phyloP scores from a whole-genome alignment of 2,329 filamentous ascomycete species.

The Fusarium kyushuense region DNA sequence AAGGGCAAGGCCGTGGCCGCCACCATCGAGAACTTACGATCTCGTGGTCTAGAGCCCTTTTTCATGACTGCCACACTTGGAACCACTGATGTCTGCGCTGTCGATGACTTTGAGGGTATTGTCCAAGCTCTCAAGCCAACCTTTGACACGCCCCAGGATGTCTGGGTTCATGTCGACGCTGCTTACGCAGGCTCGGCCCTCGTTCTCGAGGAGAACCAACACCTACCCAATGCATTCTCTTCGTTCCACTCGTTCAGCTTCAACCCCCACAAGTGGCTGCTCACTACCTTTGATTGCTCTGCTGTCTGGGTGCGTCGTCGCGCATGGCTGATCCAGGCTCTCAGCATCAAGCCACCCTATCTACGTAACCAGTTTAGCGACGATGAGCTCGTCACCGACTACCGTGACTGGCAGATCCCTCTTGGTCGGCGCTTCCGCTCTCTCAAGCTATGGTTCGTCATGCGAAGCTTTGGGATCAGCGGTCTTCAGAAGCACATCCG shows the following conservation, averaged over 20 bases:
- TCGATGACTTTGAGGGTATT: conserved; percentile 83
- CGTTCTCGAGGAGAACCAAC: conserved; percentile 82
- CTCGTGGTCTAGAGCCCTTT: conserved; percentile 82
- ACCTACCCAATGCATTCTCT: conserved; percentile 70
- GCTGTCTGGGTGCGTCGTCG: conserved; percentile 84
- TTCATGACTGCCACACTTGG: conserved; percentile 87
- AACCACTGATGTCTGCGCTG: conserved; percentile 87
- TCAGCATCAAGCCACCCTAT: conserved; percentile 84
- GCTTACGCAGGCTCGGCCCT: conserved; percentile 92
- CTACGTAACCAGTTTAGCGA: conserved; percentile 85
- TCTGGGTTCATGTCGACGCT: conserved; percentile 96
- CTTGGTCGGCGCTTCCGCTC: conserved; percentile 88
- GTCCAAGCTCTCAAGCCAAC: conserved; percentile 58
- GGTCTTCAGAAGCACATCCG: conserved; percentile 81
- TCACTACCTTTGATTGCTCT: conserved; percentile 91
- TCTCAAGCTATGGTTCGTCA: conserved; percentile 95
- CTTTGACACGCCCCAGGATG: conserved; percentile 56
- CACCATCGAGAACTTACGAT: conserved; percentile 73
- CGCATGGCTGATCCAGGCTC: conserved; percentile 79
- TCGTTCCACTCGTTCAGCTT: conserved; percentile 90
- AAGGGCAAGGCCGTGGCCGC: conserved; percentile 71
- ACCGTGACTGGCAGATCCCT: conserved; percentile 97
- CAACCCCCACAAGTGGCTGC: conserved; percentile 98
- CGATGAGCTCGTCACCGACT: conserved; percentile 88
- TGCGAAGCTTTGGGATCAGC: conserved; percentile 82